Evolutionary conservation across 2,329 filamentous ascomycete species (phyloP).

Genomic region (Diplodia intermedia): DNA sequence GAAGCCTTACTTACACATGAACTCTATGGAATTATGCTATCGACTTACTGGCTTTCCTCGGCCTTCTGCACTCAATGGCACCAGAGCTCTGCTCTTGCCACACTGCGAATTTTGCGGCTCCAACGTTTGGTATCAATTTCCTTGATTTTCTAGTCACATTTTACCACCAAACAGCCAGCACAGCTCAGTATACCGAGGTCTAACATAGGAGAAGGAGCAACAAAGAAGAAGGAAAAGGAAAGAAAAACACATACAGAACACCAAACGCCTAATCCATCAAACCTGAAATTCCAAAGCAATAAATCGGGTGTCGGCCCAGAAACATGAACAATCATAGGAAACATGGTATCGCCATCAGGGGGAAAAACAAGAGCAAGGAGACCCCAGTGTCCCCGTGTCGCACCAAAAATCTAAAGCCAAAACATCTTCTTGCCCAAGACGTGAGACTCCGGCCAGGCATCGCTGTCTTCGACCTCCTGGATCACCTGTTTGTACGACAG

Average conservation of each 20-base stretch:
- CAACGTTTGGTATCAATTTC: neutral
- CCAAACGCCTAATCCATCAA: neutral
- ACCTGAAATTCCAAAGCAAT: neutral
- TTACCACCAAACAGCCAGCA: neutral
- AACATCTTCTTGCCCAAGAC: slow-evolving; percentile 9
- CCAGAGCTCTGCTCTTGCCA: neutral
- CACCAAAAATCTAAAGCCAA: neutral
- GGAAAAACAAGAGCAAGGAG: neutral
- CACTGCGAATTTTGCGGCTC: neutral
- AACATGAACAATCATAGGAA: neutral
- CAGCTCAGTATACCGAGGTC: neutral
- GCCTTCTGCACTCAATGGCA: neutral
- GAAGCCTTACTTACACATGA: neutral
- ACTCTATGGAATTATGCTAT: too few relatives aligned
- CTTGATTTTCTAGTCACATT: neutral
- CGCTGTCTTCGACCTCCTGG: neutral
- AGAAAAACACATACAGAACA: neutral
- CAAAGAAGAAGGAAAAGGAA: neutral
- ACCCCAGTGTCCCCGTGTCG: neutral
- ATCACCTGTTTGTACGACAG: neutral
- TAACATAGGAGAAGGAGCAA: neutral
- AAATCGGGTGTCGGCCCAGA: neutral
- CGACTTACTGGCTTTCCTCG: neutral
- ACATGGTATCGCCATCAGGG: neutral
- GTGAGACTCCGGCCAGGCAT: neutral